Percentiles rank a stretch among this genome's conserved stretches.
Evolutionary conservation across 2,329 filamentous ascomycete genomes (phyloP).

Genomic region (Cladosporium sp.): DNA sequence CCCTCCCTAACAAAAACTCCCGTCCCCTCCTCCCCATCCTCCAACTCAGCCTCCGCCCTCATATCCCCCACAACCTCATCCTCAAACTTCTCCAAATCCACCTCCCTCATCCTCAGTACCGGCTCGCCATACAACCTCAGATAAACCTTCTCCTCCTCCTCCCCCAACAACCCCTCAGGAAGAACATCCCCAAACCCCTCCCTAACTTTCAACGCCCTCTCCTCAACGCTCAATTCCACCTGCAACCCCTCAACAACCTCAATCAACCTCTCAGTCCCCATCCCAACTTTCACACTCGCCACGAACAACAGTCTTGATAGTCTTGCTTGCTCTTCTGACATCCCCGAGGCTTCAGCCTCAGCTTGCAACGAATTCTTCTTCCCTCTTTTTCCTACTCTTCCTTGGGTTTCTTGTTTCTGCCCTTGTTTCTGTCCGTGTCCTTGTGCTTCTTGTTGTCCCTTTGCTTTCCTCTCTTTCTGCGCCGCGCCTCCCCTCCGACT

Average conservation of each 20-base stretch:
- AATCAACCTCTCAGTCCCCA: constrained; percentile 12
- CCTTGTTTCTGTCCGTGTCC: not conserved
- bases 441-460: not conserved
- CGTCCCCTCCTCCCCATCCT: constrained; percentile 47
- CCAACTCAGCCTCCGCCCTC: constrained; percentile 47
- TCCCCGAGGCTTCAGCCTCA: not conserved
- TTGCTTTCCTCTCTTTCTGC: not conserved
- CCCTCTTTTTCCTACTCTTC: not conserved
- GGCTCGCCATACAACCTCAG: constrained; percentile 79
- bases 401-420: not conserved
- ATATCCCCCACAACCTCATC: constrained; percentile 33
- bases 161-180: constrained; percentile 68
- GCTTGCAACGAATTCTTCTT: not conserved
- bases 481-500: not conserved
- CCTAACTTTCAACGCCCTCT: constrained; percentile 39
- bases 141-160: constrained; percentile 73
- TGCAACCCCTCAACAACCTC: constrained; percentile 2
- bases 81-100: constrained; percentile 34
- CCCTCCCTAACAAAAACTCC: constrained; percentile 55
- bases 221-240: constrained; percentile 11
- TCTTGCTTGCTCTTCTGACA: constrained; percentile 4
- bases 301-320: constrained; percentile 1
- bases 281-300: not conserved
- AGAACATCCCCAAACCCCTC: constrained; percentile 75
- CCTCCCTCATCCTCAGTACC: constrained; percentile 59